Base-by-base conservation (phyloP, 2,329 filamentous ascomycete species). In the Chrysosporium keratinophilum region DNA sequence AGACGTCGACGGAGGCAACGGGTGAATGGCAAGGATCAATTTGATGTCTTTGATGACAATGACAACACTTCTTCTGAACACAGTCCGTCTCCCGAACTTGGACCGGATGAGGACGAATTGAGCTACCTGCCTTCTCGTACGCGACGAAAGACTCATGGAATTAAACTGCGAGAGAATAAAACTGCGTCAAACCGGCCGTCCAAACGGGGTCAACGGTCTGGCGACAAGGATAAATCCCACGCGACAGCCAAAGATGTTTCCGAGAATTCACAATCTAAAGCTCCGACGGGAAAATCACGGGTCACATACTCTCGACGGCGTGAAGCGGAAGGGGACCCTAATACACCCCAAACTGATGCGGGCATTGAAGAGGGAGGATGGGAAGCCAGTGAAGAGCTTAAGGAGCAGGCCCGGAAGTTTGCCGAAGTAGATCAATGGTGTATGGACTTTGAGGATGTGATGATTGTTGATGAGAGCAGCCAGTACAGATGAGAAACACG, bases 401-500 rank as follows among this genome's bases (percentile, higher is more conserved):
- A 63, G 19, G 54, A 59, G 14, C 67, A 68, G 48, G 64, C 65
- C 28, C 60, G 61, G 56, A 72, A 71, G 41, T 73, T 73, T 60
- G 67, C 66, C 0, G 70, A 72, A 56, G 61, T 73, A 42, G 70
- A 72, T 57, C 58, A 65, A 56, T 73, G 70, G 70, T 47, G 69
- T 54, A 70, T 73, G 65, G 70, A 72, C 28, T 73, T 71, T 62
- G 70, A 73, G 56, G 70, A 73, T 51, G 66, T 72, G 2, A 60
- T 61, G 2, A 60, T 61, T 46, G 56, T 52, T 14, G 62, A 58
- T 34, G 59, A 64, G 51, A 59, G 57, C 50, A 64, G 61, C 54
- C 52, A 58, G 20, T 57, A 47, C 19, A 54, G 58, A 40, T 63
- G 55, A 56, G 37, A 20, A 12, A 19, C 11, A 3, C 35, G 5